phyloP scores from a whole-genome alignment of 208 protist genomes.

The Naegleria fowleri region DNA sequence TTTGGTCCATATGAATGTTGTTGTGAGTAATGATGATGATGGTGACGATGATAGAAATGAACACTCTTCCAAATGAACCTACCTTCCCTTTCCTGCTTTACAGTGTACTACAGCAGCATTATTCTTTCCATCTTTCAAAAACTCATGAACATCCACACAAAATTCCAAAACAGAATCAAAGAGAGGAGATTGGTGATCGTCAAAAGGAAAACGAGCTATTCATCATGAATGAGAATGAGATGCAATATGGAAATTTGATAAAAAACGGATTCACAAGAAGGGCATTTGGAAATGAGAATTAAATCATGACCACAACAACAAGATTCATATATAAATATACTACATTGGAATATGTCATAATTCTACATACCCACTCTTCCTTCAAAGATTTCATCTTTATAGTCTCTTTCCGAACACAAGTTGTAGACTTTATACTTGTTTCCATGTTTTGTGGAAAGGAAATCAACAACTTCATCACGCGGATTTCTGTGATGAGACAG shows the following conservation, averaged over 20 bases:
- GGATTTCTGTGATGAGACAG: constrained; percentile 58
- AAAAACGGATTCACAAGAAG: no score
- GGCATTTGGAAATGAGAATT: no score
- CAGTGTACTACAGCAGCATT: constrained; percentile 88
- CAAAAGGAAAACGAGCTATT: constrained; percentile 69
- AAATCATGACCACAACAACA: no score
- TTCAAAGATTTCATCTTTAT: constrained; percentile 57
- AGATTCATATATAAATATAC: no score
- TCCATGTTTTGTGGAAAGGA: constrained; percentile 46
- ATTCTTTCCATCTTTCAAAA: constrained; percentile 43
- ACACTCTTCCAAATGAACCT: no score
- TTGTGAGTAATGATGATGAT: no score
- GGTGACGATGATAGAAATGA: no score
- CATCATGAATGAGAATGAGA: no score
- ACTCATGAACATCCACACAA: constrained; percentile 47
- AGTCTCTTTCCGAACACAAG: constrained; percentile 78
- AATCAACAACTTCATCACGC: constrained; percentile 2
- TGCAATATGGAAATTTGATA: no score
- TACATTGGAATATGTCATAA: no score
- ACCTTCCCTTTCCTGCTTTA: constrained; percentile 77
- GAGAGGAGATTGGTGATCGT: constrained; percentile 78
- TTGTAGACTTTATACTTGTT: constrained; percentile 86
- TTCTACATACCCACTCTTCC: constrained; percentile 43
- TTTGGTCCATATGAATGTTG: no score
- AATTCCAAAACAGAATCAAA: constrained; percentile 66